Evolutionary conservation across 2,329 filamentous ascomycete species (phyloP), one percentile per base, ranked within the genome.

Genomic region (Ophiocordyceps australis): DNA sequence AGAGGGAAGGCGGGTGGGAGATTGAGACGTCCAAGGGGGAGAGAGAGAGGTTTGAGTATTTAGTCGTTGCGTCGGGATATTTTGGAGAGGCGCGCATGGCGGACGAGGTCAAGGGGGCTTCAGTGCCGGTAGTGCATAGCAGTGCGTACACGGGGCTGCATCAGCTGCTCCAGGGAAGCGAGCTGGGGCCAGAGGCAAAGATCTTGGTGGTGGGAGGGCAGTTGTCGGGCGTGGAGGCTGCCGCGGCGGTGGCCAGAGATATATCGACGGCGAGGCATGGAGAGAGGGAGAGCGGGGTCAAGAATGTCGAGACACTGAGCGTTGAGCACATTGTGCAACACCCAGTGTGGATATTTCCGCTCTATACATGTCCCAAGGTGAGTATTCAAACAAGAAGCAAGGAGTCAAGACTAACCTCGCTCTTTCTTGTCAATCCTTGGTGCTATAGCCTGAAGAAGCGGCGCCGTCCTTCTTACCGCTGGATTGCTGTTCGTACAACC

Each of bases 151-250:
- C 74, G 4, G 55, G 63, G 28, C 45, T 77, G 3, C 38, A 57
- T 16, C 43, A 43, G 7, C 43, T 74, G 3, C 37, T 74, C 2
- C n/a, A n/a, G n/a, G n/a, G n/a, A n/a, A n/a, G n/a, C n/a, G 50
- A 47, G 0, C 41, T 47, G 9, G 37, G 47, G 0, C 42, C 51
- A 3, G 28, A 33, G 5, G 38, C 40, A 1, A 56, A 57, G 2
- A 69, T 89, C 11, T 56, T 82, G 2, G 57, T 91, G 1, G 66
- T 83, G 1, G 81, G 81, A 1, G 80, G 79, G 1, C 78, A 83
- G 38, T 83, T 89, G 63, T 86, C 79, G 3, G 80, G 79, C 1
- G 66, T 78, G 5, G 81, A 91, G 51, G 74, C 75, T 25, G 74
- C 79, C 1, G 73, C 69, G 8, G 71, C 73, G 3, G 65, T 85